Conservation (phyloP, 169 alveolate species). For the Plasmodium vivax region DNA sequence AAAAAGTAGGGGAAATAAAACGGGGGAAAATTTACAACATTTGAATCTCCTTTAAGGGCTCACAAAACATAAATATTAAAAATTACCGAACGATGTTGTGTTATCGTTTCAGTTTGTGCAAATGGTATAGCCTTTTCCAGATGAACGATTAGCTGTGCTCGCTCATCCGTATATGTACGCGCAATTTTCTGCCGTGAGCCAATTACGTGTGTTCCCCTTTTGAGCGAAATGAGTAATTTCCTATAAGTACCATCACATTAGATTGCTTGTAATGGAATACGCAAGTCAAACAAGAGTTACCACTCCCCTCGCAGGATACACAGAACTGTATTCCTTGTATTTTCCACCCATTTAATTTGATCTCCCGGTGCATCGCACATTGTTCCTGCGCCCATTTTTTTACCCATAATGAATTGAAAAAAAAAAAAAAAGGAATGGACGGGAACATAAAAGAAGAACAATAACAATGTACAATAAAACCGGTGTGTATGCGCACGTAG, state of each 20-base stretch:
- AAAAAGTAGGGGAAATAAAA: not conserved
- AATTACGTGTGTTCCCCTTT: not conserved
- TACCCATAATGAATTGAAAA: not conserved
- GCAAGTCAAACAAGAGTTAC: not conserved
- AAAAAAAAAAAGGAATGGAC: not conserved
- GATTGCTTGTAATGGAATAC: not conserved
- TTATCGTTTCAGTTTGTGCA: not conserved
- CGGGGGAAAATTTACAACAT: not conserved
- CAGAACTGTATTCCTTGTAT: not conserved
- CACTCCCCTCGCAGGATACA: not conserved
- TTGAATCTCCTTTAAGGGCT: not conserved
- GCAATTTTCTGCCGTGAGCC: not conserved
- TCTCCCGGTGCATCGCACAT: not conserved
- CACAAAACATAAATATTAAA: not conserved
- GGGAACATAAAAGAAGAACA: not conserved
- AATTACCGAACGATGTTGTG: not conserved
- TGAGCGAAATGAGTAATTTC: not conserved
- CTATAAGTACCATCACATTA: not conserved
- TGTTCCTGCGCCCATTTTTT: not conserved
- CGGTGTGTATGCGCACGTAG: not conserved
- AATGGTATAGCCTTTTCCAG: not conserved
- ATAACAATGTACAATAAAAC: not conserved
- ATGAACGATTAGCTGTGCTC: not conserved
- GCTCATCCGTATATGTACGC: not conserved
- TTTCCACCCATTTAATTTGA: not conserved